Base-by-base conservation (phyloP, 2,329 filamentous ascomycete species). In the Exophiala bonariae region DNA sequence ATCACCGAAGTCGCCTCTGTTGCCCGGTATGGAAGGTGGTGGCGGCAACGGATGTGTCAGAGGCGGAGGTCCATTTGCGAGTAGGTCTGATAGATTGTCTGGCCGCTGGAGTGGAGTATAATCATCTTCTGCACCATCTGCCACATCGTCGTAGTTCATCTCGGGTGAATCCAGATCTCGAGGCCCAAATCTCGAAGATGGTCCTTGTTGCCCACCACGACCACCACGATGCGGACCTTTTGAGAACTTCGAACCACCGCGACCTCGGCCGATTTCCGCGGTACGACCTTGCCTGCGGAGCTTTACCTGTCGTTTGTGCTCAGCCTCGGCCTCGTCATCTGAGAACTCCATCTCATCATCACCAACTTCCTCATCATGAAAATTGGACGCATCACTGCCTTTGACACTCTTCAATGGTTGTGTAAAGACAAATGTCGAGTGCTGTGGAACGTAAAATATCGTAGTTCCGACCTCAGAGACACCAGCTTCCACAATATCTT, bases 271-370 rank as follows among this genome's bases (percentile, higher is more conserved):
- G 13, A 66, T 75, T 42, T 68, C 71, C 51, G 72, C 73, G 61
- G 73, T 74, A 61, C 75, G 80, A 44, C 73, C 74, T 50, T 75
- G 72, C 59, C 79, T 81, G 67, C 85, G 85, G 54, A 83, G 78
- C 68, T 90, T 90, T 42, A 82, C 60, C 50, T 78, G 77, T 47
- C 80, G 74, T 71, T 86, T 95, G 64, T 89, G 82, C 59, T 90
- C 88, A 6, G 86, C 86, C 68, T 99, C 93, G 58, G 88, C 87
- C 69, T 99, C 93, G 61, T 99, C 93, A 58, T 99, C 93, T 0
- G 92, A 96, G 66, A 97, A 97, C 63, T 97, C 93, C 59, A 89
- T 80, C 64, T 97, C 92, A 30, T 95, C 88, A 23, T 87, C 85
- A 13, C 73, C 83, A 6, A 90, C 79, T 70, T 97, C 92, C 66